phyloP scores from a whole-genome alignment of 257 asterid genomes.

The Nicotiana noctiflora region DNA sequence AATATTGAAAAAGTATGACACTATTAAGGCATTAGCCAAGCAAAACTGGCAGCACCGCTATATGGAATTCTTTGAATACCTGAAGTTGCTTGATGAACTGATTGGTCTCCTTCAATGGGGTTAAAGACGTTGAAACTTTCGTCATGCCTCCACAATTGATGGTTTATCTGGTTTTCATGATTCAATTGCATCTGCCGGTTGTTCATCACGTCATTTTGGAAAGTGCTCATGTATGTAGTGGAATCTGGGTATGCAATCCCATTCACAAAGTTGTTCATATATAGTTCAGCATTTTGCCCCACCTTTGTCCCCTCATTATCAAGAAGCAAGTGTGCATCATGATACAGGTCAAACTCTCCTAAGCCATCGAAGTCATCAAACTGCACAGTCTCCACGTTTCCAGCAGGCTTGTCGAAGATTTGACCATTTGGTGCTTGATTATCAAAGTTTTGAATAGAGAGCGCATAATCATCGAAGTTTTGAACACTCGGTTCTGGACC shows the following conservation, averaged over 20 bases:
- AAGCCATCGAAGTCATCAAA: constrained; percentile 46
- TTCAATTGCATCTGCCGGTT: constrained; percentile 33
- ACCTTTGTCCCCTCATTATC: constrained; percentile 31
- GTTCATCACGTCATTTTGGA: constrained; percentile 16
- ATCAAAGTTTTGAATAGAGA: not conserved
- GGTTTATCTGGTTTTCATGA: constrained; percentile 25
- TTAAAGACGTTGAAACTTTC: constrained; percentile 34
- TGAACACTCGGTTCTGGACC: constrained; percentile 32
- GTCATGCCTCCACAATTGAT: constrained; percentile 42
- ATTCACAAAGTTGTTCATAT: constrained; percentile 21
- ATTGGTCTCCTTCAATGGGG: constrained; percentile 34
- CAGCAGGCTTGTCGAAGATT: constrained; percentile 1
- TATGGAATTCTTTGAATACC: constrained; percentile 51
- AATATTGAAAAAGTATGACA: constrained; percentile 11
- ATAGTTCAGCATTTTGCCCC: constrained; percentile 28
- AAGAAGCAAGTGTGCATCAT: constrained; percentile 34
- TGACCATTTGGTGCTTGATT: not conserved
- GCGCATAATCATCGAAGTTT: constrained; percentile 16
- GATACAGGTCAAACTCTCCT: constrained; percentile 50
- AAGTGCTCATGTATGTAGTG: constrained; percentile 11
- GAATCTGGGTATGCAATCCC: constrained; percentile 11
- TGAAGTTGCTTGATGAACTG: constrained; percentile 39
- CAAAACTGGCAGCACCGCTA: constrained; percentile 20
- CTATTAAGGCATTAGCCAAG: constrained; percentile 24
- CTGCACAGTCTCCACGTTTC: constrained; percentile 23